These are phyloP conservation scores for Pascua guehoae DNA, from an alignment of 1,284 basidiomycete species.

Conservation along the genomic window DNA sequence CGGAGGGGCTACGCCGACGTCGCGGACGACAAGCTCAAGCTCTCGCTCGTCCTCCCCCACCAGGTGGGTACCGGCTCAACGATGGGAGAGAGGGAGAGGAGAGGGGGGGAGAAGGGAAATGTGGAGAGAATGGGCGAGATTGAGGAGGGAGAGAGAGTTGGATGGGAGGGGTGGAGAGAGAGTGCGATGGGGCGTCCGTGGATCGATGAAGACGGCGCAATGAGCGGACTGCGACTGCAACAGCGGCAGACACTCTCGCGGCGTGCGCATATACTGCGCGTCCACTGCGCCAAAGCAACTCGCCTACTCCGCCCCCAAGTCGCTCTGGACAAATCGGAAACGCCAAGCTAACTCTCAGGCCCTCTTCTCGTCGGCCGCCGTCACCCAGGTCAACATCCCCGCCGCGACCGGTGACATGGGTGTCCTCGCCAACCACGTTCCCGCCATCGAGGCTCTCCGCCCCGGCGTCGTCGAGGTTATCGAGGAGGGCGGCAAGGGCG, in stretches of 20 bases:
- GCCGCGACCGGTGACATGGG: conserved; percentile 97
- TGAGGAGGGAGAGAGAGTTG: background rate
- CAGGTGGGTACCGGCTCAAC: conserved; percentile 61
- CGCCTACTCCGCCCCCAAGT: too few species aligned
- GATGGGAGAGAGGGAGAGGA: background rate
- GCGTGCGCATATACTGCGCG: too few species aligned
- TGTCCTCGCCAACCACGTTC: conserved; percentile 94
- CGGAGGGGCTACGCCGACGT: conserved; percentile 81
- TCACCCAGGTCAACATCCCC: conserved; percentile 88
- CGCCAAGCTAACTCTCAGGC: conserved; percentile 55
- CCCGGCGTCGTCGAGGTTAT: conserved; percentile 91
- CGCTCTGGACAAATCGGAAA: background rate
- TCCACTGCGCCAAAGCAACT: too few species aligned
- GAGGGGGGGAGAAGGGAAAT: background rate
- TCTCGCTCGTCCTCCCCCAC: conserved; percentile 87
- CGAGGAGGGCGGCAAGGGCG: conserved; percentile 66
- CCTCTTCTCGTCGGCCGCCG: conserved; percentile 79
- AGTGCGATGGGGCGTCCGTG: background rate
- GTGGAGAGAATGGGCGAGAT: background rate
- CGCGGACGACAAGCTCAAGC: conserved; percentile 61
- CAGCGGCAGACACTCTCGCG: too few species aligned
- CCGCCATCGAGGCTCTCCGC: conserved; percentile 85
- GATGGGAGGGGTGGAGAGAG: background rate
- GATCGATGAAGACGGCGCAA: too few species aligned
- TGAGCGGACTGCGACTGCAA: too few species aligned